phyloP scores from a whole-genome alignment of 225 moss, liverwort and hornwort species.

The Antitrichia curtipendula region DNA sequence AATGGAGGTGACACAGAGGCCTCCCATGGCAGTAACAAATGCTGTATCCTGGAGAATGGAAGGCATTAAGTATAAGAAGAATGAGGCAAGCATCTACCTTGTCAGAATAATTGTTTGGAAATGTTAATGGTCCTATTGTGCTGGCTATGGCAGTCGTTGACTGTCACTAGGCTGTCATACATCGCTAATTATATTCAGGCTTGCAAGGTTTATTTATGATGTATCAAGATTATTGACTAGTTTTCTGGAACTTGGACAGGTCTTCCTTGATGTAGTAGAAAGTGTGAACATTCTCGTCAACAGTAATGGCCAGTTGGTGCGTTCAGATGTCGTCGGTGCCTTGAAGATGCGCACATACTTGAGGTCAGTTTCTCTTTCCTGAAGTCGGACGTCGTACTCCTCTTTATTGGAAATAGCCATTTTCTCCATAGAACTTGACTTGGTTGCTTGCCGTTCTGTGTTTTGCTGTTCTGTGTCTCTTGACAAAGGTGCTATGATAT shows the following conservation, averaged over 20 bases:
- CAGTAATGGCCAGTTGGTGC: slow-evolving; percentile 94
- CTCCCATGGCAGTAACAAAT: slow-evolving; percentile 98
- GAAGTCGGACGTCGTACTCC: not conserved
- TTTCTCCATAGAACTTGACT: not conserved
- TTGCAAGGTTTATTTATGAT: not conserved
- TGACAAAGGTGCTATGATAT: not conserved
- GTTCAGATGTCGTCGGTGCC: slow-evolving; percentile 96
- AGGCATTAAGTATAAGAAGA: slow-evolving; percentile 98
- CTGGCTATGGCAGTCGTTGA: not conserved
- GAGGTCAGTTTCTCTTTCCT: slow-evolving; percentile 29
- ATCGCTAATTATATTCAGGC: not conserved
- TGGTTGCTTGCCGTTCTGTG: not conserved
- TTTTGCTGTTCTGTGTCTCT: not conserved
- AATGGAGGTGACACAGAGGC: slow-evolving; percentile 88
- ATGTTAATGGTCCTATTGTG: not conserved
- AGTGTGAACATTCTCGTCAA: slow-evolving; percentile 99
- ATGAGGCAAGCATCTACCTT: slow-evolving; percentile 46
- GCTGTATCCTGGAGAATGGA: slow-evolving; percentile 99
- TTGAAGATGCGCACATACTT: slow-evolving; percentile 98
- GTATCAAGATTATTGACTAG: not conserved
- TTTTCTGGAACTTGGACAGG: slow-evolving; percentile 41
- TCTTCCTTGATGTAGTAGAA: slow-evolving; percentile 97
- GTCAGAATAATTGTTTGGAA: not conserved
- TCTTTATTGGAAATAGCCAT: not conserved
- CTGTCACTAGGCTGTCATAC: not conserved